Evolutionary conservation across 2,329 filamentous ascomycete species (phyloP), one percentile per base, ranked within the genome.

Genomic region (Pseudogymnoascus sp.): DNA sequence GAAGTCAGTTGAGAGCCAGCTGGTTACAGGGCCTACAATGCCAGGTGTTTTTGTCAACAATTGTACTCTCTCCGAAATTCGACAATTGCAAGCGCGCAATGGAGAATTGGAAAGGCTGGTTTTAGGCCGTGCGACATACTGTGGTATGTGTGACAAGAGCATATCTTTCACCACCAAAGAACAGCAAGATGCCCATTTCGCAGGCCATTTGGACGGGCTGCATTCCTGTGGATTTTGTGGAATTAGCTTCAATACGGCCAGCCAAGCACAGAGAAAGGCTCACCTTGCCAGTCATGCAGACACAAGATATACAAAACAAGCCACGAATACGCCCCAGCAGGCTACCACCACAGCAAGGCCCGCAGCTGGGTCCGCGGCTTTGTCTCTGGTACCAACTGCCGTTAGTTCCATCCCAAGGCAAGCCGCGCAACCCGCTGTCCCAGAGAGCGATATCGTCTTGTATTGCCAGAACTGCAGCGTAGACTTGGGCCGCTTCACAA

Each of bases 381-480:
- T 17, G 17, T 17, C 17, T 54, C 8, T 5, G 1, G 8, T 4
- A 21, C n/a, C n/a, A 17, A 21, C n/a, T 10, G 17, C 21, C 17
- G 5, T 26, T 5, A 54, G 17, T 54, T 33, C 47, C 10, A 8
- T n/a, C 29, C 26, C 47, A 17, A 17, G 5, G 5, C 29, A 33
- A 54, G 47, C n/a, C 26, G n/a, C 15, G n/a, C 47, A 33, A 21
- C 4, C 9, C 4, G 33, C 47, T 4, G 29, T 4, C 10, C 8
- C 17, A 9, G 9, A 33, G 1, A 15, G 29, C 15, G 47, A 54
- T 54, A 21, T 10, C 47, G 13, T 33, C 31, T 21, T 54, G 5
- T 54, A 33, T n/a, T 54, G 47, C 26, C 47, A 54, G 47, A 54
- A 54, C 29, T 54, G 47, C 13, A 21, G 47, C n/a, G 47, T 54